Base-by-base conservation (phyloP, 1,284 basidiomycete genomes). In the Anthracocystis setariae region DNA sequence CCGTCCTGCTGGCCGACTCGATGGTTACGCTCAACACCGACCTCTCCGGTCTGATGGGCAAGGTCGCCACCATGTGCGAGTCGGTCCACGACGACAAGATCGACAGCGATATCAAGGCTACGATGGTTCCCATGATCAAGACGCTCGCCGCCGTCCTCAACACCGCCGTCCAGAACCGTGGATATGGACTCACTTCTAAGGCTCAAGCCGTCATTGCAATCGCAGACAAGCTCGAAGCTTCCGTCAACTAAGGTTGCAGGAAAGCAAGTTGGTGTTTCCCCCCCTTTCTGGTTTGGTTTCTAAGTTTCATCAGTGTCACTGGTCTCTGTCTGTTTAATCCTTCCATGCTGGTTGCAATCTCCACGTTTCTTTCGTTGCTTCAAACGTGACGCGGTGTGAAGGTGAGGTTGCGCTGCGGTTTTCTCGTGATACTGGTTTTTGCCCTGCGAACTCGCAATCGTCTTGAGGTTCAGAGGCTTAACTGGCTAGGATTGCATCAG, bases 51-150 rank as follows among this genome's bases (percentile, higher is more conserved):
- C 37, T 68, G 15, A 27, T 69, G 15, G 24, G 15, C 13, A 57
- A 49, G 2, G 24, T 63, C 10, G 58, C 54, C 21, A 24, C 40
- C 17, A 52, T 69, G 25, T 23, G 37, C n/a, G 59, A 63, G 39
- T n/a, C 17, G 5, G 8, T 66, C 23, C 25, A 60, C 23, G 29
- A n/a, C 27, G 49, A 48, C 9, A 37, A 15, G 4, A 1, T n/a
- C 61, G 27, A 45, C 33, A 17, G 12, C 21, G 39, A 51, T 17
- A 29, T 60, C 44, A 55, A 55, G 49, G 18, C 33, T 3, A 12
- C 37, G 9, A 20, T 60, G 17, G 32, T 52, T 2, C 64, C 64
- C 17, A 39, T 67, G 18, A 37, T 62, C 13, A 37, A 44, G 1
- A n/a, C 42, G 0, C 32, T 62, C 2, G 50, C 40, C 5, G 10